These are phyloP conservation scores for Yamadazyma takamatsuzukensis DNA, from an alignment of 805 yeast species.

Conservation along the genomic window DNA sequence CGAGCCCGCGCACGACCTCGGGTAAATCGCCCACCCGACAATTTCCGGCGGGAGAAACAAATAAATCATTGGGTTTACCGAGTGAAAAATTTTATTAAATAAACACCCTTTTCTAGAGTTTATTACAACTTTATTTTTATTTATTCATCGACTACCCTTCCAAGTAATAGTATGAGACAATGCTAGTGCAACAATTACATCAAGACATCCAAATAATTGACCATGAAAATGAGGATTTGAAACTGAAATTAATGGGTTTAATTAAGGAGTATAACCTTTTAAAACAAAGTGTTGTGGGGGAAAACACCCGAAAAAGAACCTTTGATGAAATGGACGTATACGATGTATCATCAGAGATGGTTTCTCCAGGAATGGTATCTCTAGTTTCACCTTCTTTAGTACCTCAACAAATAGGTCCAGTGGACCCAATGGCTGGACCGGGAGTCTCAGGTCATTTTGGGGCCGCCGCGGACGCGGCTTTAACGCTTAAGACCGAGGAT, in stretches of 20 bases:
- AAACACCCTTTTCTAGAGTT: too few relatives aligned
- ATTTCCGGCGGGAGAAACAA: too few relatives aligned
- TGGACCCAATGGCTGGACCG: conserved; percentile 1
- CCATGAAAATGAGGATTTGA: conserved; percentile 33
- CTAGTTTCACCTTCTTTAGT: too few relatives aligned
- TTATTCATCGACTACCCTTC: too few relatives aligned
- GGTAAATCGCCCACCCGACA: too few relatives aligned
- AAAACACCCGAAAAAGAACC: conserved; percentile 7
- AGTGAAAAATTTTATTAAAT: too few relatives aligned
- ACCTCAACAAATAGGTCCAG: conserved; percentile 1
- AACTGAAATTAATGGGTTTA: conserved; percentile 29
- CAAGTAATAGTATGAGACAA: neutral
- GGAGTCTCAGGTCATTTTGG: too few relatives aligned
- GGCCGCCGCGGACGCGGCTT: too few relatives aligned
- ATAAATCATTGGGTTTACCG: too few relatives aligned
- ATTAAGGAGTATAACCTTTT: conserved; percentile 40
- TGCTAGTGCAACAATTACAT: neutral
- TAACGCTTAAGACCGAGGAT: neutral
- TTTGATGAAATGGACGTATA: conserved; percentile 4
- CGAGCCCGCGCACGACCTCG: too few relatives aligned
- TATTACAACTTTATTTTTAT: too few relatives aligned
- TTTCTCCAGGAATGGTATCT: conserved; percentile 1
- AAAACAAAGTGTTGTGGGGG: conserved; percentile 21
- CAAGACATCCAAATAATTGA: conserved; percentile 17
- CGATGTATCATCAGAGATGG: conserved; percentile 8